Percentiles rank a stretch among this genome's conserved stretches.
Conservation (phyloP, 768 basidiomycete genomes). For the Pleurotus salmoneostramineus region DNA sequence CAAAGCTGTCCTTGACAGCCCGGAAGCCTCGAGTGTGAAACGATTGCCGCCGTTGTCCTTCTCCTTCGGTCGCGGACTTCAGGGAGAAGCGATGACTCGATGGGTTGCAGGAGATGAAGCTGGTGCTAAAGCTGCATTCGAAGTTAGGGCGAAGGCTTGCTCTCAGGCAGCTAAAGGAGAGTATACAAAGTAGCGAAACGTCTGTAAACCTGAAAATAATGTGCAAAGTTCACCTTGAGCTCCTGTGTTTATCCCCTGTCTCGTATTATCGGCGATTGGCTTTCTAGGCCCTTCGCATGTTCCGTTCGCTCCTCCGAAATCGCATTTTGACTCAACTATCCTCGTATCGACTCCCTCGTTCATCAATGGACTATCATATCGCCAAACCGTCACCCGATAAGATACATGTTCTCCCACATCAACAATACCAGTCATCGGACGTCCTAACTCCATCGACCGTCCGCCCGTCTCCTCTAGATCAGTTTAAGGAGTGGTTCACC, state of each 20-base stretch:
- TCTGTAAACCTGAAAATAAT: not conserved
- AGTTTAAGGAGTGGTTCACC: slow-evolving; percentile 87
- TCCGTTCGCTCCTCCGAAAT: not conserved
- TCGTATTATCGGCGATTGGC: not conserved
- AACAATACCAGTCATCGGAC: slow-evolving; percentile 70
- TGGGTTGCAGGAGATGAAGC: slow-evolving; percentile 44
- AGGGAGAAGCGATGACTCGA: slow-evolving; percentile 42
- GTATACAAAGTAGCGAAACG: slow-evolving; percentile 4
- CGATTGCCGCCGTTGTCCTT: slow-evolving; percentile 43
- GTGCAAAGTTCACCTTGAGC: too few species aligned
- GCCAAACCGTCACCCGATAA: slow-evolving; percentile 45
- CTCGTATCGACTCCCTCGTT: not conserved
- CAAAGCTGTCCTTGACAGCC: slow-evolving; percentile 27
- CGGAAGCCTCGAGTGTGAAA: slow-evolving; percentile 28
- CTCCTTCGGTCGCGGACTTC: slow-evolving; percentile 47
- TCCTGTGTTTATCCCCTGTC: too few species aligned
- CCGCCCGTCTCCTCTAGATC: slow-evolving; percentile 66
- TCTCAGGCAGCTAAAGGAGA: slow-evolving; percentile 37
- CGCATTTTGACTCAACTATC: not conserved
- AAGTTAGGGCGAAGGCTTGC: slow-evolving; percentile 38
- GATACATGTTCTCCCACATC: slow-evolving; percentile 67
- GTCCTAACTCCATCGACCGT: slow-evolving; percentile 61
- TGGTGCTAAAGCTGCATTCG: slow-evolving; percentile 33
- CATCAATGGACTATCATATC: slow-evolving; percentile 38
- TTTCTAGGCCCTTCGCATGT: not conserved